Conservation (phyloP, 31 red algal genomes). For the Endocladia muricata region DNA sequence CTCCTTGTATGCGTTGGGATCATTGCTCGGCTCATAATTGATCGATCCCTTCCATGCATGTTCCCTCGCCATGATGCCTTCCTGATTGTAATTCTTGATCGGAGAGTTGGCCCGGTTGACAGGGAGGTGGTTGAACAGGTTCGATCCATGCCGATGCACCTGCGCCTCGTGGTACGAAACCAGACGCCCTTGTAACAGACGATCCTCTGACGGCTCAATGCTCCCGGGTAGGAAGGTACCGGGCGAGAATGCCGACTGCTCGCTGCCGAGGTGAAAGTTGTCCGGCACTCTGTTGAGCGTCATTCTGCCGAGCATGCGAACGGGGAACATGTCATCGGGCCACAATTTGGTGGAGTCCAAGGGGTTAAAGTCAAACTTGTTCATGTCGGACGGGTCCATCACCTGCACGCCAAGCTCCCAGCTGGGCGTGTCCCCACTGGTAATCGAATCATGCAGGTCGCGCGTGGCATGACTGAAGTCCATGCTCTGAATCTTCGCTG, state of each 20-base stretch:
- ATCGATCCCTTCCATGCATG: slow-evolving; percentile 69
- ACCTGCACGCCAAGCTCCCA: slow-evolving; percentile 69
- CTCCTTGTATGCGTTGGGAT: slow-evolving; percentile 32
- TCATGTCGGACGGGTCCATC: slow-evolving; percentile 29
- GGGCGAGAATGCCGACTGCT: slow-evolving; percentile 87
- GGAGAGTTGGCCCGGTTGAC: slow-evolving; percentile 53
- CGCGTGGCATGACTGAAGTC: slow-evolving; percentile 78
- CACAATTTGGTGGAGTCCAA: slow-evolving; percentile 79
- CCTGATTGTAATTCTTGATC: slow-evolving; percentile 68
- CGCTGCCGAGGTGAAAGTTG: slow-evolving; percentile 74
- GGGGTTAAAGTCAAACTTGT: slow-evolving; percentile 78
- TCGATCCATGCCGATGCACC: slow-evolving; percentile 78
- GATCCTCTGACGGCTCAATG: slow-evolving; percentile 84
- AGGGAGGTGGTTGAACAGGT: slow-evolving; percentile 65
- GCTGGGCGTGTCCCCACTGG: slow-evolving; percentile 49
- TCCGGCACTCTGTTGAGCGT: slow-evolving; percentile 54
- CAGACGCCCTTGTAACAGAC: slow-evolving; percentile 77
- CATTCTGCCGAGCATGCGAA: slow-evolving; percentile 47
- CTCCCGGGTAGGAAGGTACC: slow-evolving; percentile 70
- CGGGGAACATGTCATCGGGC: slow-evolving; percentile 77
- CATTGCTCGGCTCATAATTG: slow-evolving; percentile 72
- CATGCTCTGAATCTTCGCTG: slow-evolving; percentile 25
- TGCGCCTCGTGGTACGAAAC: slow-evolving; percentile 85
- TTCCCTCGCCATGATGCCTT: slow-evolving; percentile 71
- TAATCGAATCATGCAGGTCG: slow-evolving; percentile 56